These are phyloP conservation scores for Pelargonium citronellum DNA, from an alignment of 441 rosid genomes.

Conservation along the genomic window DNA sequence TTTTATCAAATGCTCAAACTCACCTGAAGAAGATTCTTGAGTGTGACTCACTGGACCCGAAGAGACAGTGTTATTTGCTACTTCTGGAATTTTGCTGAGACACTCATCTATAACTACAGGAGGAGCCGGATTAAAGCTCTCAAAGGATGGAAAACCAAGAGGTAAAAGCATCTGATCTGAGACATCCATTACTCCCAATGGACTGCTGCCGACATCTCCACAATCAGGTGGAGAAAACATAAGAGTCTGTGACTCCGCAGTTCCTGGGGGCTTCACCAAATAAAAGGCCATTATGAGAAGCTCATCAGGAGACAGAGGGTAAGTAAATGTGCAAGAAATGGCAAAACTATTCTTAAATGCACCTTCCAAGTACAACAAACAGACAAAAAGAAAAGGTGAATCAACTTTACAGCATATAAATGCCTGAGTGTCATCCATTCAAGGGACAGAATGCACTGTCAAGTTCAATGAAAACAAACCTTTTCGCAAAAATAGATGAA, in stretches of 20 bases:
- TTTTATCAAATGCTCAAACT: conserved; percentile 91
- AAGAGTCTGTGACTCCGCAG: conserved; percentile 93
- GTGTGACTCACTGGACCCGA: conserved; percentile 47
- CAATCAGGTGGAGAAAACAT: conserved; percentile 76
- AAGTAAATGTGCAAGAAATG: conserved; percentile 11
- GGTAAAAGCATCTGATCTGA: conserved; percentile 84
- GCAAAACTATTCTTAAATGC: conserved; percentile 3
- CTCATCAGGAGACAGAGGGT: conserved; percentile 19
- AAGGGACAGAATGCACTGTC: background rate
- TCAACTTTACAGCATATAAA: background rate
- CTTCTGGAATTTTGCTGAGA: conserved; percentile 69
- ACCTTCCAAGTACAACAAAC: conserved; percentile 1
- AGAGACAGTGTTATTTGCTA: conserved; percentile 37
- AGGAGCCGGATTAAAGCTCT: conserved; percentile 68
- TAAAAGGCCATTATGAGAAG: conserved; percentile 28
- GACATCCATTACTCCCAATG: conserved; percentile 75
- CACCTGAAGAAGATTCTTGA: conserved; percentile 47
- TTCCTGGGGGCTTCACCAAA: conserved; percentile 94
- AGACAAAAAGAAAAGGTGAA: background rate
- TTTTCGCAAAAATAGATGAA: background rate
- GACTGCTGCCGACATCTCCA: conserved; percentile 84
- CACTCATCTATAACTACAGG: conserved; percentile 55
- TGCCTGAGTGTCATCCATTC: background rate
- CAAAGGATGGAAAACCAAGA: conserved; percentile 73
- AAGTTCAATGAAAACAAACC: background rate